These are phyloP conservation scores for Auricularia sp. DNA, from an alignment of 768 basidiomycete species.

Conservation along the genomic window DNA sequence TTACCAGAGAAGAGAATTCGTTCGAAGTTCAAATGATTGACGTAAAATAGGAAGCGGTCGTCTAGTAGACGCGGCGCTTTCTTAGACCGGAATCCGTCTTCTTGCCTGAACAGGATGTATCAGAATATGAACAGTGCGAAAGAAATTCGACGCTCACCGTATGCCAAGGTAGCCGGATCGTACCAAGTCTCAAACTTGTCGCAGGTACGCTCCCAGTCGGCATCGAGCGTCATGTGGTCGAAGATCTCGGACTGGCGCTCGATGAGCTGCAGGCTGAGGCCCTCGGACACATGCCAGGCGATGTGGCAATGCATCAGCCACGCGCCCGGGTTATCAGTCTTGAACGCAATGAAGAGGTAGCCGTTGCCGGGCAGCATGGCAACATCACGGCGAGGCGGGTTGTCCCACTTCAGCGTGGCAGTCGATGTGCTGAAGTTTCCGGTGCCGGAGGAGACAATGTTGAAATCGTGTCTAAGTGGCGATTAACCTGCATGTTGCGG, in stretches of 20 bases:
- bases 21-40: no score
- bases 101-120: not conserved
- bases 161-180: not conserved
- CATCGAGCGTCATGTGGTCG: not conserved
- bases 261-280: not conserved
- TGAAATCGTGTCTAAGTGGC: not conserved
- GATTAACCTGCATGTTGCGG: no score
- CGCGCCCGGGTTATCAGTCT: slow-evolving; percentile 5
- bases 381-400: slow-evolving; percentile 5
- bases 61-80: not conserved
- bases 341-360: not conserved
- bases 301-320: slow-evolving; percentile 7
- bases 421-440: not conserved
- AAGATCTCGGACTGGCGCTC: not conserved
- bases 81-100: not conserved
- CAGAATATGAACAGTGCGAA: not conserved
- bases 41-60: no score
- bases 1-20: no score
- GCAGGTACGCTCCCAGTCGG: not conserved
- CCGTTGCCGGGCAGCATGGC: slow-evolving; percentile 7
- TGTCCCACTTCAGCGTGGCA: not conserved
- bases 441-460: not conserved
- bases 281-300: slow-evolving; percentile 5
- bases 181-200: not conserved
- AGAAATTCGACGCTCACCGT: not conserved